Conservation (phyloP, 2,329 filamentous ascomycete species). For the Penicillium sp. region DNA sequence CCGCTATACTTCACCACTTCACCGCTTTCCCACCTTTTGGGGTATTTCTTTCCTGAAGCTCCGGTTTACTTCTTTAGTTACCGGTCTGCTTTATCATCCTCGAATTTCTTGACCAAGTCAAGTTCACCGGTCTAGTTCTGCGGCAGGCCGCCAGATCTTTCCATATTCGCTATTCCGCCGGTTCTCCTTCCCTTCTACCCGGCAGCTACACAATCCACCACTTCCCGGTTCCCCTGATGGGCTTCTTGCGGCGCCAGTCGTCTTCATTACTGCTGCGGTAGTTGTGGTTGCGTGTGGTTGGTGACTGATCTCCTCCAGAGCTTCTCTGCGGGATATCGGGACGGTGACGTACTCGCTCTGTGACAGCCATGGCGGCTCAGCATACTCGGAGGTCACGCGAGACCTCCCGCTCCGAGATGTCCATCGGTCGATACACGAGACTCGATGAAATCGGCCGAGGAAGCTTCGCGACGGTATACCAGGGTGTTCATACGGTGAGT, state of each 20-base stretch:
- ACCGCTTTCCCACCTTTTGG: constrained; percentile 4
- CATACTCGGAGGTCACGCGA: constrained; percentile 43
- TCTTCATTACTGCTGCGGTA: constrained; percentile 35
- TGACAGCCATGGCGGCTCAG: constrained; percentile 45
- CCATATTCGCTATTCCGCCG: constrained; percentile 13
- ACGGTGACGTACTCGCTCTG: constrained; percentile 16
- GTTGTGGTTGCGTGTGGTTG: constrained; percentile 33
- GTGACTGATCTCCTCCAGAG: constrained; percentile 8
- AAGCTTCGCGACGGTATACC: constrained; percentile 94
- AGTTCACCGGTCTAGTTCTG: constrained; percentile 15
- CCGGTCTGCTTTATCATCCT: constrained; percentile 1
- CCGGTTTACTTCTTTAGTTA: not conserved
- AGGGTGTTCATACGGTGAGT: constrained; percentile 78
- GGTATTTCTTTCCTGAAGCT: not conserved
- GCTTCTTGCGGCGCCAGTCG: constrained; percentile 26
- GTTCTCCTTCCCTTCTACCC: constrained; percentile 17
- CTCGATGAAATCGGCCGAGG: constrained; percentile 92
- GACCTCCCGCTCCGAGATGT: constrained; percentile 33
- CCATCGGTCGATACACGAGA: constrained; percentile 74
- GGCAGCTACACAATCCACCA: constrained; percentile 2
- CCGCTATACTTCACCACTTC: constrained; percentile 7
- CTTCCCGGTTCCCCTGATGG: constrained; percentile 33
- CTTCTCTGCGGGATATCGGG: constrained; percentile 15
- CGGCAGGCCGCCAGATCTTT: constrained; percentile 13
- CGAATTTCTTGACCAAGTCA: not conserved